phyloP scores from a whole-genome alignment of 2,329 filamentous ascomycete species.

The Plectosphaerella sp. region DNA sequence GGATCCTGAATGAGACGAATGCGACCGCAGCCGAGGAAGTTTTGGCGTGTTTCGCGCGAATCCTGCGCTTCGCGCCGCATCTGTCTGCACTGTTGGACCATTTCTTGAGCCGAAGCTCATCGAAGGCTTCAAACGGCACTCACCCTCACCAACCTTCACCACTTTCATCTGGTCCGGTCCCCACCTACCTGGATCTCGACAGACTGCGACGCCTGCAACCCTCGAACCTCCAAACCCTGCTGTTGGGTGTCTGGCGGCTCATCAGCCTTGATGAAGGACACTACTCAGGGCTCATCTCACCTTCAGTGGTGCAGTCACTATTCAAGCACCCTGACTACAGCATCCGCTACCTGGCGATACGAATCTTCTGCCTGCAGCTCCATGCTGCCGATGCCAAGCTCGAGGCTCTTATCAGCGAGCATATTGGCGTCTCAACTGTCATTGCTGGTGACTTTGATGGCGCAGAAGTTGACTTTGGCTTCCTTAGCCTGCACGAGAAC shows the following conservation, averaged over 20 bases:
- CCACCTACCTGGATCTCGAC: slow-evolving; percentile 6
- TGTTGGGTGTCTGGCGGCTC: slow-evolving; percentile 74
- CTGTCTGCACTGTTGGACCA: slow-evolving; percentile 68
- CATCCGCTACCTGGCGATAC: slow-evolving; percentile 76
- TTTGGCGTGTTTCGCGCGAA: slow-evolving; percentile 70
- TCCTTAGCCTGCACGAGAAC: slow-evolving; percentile 58
- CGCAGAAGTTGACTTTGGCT: slow-evolving; percentile 70
- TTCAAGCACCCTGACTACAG: slow-evolving; percentile 56
- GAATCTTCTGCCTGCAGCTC: slow-evolving; percentile 75
- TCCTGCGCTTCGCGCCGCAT: slow-evolving; percentile 78
- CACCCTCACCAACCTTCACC: slow-evolving; percentile 1
- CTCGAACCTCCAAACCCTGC: slow-evolving; percentile 28
- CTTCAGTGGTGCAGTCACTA: slow-evolving; percentile 63
- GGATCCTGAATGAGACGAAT: slow-evolving; percentile 51
- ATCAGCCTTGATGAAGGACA: slow-evolving; percentile 68
- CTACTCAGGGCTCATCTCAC: slow-evolving; percentile 62
- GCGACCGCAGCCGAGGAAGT: slow-evolving; percentile 35
- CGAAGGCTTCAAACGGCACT: slow-evolving; percentile 5
- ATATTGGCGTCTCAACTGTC: slow-evolving; percentile 57
- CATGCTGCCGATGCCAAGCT: slow-evolving; percentile 75
- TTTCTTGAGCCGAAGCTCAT: slow-evolving; percentile 17
- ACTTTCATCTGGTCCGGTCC: too few relatives aligned
- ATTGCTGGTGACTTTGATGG: slow-evolving; percentile 74
- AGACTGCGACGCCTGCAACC: slow-evolving; percentile 3
- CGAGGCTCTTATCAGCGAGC: slow-evolving; percentile 63